phyloP scores from a whole-genome alignment of 495 filamentous ascomycete genomes.

The Penicillium steckii region DNA sequence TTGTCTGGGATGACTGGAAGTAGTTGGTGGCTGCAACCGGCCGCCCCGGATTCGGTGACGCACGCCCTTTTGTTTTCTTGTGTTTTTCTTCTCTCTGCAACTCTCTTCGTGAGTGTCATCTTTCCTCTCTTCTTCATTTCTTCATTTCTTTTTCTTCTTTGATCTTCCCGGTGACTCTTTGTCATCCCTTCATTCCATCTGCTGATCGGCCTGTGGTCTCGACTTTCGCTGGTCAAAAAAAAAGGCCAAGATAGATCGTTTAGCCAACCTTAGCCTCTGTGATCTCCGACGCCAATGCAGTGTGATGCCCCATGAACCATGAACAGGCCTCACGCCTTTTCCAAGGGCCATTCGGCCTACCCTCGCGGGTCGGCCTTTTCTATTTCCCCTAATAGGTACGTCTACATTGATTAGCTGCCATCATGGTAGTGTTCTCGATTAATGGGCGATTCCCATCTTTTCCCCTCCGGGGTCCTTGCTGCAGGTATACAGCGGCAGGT shows the following conservation, averaged over 20 bases:
- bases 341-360: slow-evolving; percentile 74
- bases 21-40: slow-evolving; percentile 26
- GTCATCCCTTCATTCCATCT: neutral
- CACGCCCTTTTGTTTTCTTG: slow-evolving; percentile 6
- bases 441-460: neutral
- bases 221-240: too few relatives aligned
- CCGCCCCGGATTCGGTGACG: slow-evolving; percentile 24
- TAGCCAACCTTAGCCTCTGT: too few relatives aligned
- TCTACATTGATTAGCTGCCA: too few relatives aligned
- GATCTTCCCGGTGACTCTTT: neutral
- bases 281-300: slow-evolving; percentile 29
- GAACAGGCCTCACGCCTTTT: slow-evolving; percentile 66
- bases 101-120: too few relatives aligned
- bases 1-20: too few relatives aligned
- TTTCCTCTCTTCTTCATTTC: neutral
- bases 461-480: neutral
- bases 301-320: slow-evolving; percentile 30
- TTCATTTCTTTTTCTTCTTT: neutral
- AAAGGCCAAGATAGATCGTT: too few relatives aligned
- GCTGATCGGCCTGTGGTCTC: neutral
- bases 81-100: too few relatives aligned
- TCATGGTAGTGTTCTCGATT: neutral
- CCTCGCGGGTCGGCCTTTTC: slow-evolving; percentile 67
- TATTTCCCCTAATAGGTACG: slow-evolving; percentile 86
- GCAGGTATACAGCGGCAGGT: slow-evolving; percentile 5